Conservation (phyloP, 495 filamentous ascomycete genomes). For the Talaromyces adpressus region DNA sequence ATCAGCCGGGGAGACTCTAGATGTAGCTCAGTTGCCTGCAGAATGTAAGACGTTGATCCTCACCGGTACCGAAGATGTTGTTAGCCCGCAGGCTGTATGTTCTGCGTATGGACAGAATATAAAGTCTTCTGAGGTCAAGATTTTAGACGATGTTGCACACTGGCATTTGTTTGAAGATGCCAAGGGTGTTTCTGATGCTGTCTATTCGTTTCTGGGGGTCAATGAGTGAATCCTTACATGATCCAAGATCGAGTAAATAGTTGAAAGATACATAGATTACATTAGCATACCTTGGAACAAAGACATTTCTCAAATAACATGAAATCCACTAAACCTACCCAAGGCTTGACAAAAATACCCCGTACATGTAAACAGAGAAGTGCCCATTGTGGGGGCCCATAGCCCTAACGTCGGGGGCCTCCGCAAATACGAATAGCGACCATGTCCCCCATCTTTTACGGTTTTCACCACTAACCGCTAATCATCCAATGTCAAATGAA, state of each 20-base stretch:
- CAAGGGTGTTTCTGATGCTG: not conserved
- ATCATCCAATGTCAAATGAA: too few relatives aligned
- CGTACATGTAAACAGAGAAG: too few relatives aligned
- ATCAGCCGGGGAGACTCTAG: conserved; percentile 19
- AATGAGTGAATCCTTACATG: not conserved
- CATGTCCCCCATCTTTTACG: too few relatives aligned
- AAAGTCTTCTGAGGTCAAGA: conserved; percentile 4
- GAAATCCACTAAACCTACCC: too few relatives aligned
- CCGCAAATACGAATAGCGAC: too few relatives aligned
- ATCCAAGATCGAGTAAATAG: not conserved
- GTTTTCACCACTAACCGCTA: too few relatives aligned
- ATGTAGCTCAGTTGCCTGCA: conserved; percentile 17
- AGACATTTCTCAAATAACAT: too few relatives aligned
- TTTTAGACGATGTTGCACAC: conserved; percentile 13
- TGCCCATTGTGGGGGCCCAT: too few relatives aligned
- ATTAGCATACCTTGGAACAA: not conserved
- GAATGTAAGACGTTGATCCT: conserved; percentile 17
- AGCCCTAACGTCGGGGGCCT: too few relatives aligned
- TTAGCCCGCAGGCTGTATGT: conserved; percentile 13
- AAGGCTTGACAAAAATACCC: too few relatives aligned
- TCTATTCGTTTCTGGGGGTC: not conserved
- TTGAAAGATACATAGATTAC: not conserved
- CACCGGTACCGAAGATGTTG: conserved; percentile 34
- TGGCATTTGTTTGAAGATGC: conserved; percentile 18
- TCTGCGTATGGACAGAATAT: conserved; percentile 10